Percentiles rank a stretch among this genome's conserved stretches.
phyloP scores from a whole-genome alignment of 768 basidiomycete species.

The Leccinum longicurvipes region DNA sequence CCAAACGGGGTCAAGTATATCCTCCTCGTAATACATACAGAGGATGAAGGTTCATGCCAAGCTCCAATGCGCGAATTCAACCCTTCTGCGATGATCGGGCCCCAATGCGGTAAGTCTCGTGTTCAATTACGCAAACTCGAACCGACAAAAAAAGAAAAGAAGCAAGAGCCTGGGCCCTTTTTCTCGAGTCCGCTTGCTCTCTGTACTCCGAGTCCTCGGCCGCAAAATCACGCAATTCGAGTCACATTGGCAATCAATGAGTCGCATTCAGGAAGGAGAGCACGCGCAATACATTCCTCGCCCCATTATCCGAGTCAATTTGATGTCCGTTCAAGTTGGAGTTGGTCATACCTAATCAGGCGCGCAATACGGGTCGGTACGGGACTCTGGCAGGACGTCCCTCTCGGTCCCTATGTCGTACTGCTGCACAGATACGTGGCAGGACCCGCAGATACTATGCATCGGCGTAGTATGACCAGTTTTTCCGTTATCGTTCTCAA shows the following conservation, averaged over 20 bases:
- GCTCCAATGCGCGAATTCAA: background rate
- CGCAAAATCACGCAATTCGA: background rate
- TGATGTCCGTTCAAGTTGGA: constrained; percentile 5
- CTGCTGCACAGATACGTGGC: background rate
- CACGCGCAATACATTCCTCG: background rate
- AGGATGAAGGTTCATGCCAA: background rate
- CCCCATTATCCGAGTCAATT: constrained; percentile 3
- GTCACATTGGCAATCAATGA: background rate
- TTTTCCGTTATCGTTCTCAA: background rate
- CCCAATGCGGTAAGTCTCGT: constrained; percentile 12
- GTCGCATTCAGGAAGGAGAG: no score
- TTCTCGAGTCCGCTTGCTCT: background rate
- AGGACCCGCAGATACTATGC: background rate
- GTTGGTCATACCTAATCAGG: background rate
- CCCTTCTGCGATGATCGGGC: constrained; percentile 9
- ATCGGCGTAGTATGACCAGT: background rate
- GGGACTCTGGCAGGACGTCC: background rate
- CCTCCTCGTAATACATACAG: background rate
- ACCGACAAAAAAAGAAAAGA: background rate
- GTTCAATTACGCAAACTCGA: background rate
- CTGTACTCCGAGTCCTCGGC: background rate
- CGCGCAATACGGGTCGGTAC: constrained; percentile 2
- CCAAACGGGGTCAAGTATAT: background rate
- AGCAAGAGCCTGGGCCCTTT: background rate
- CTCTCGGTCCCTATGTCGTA: background rate